Percentiles rank a stretch among this genome's conserved stretches.
These are phyloP conservation scores for Blumeria hordei DNA, from an alignment of 2,329 filamentous ascomycete species.

Conservation along the genomic window DNA sequence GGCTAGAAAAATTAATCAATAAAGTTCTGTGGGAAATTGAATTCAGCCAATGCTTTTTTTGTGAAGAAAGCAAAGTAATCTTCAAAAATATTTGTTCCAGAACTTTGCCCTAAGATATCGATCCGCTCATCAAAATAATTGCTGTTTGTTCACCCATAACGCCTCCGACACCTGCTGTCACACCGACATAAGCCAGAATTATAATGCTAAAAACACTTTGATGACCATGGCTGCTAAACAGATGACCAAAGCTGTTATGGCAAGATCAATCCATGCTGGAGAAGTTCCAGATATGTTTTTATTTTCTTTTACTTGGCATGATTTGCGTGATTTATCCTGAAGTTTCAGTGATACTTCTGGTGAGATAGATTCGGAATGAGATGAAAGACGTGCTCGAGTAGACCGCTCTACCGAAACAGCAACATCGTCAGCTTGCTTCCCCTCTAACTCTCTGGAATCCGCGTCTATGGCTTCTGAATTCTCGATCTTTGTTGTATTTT, in stretches of 20 bases:
- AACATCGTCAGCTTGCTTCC: neutral
- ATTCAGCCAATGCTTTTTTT: too few relatives aligned
- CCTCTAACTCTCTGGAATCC: neutral
- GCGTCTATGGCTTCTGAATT: slow-evolving; percentile 15
- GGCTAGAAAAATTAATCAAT: too few relatives aligned
- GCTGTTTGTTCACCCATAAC: too few relatives aligned
- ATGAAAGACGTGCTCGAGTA: slow-evolving; percentile 1
- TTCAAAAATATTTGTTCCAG: too few relatives aligned
- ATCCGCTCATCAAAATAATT: too few relatives aligned
- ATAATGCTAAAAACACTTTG: slow-evolving; percentile 20
- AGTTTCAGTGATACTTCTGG: neutral
- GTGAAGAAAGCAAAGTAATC: too few relatives aligned
- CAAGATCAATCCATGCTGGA: slow-evolving; percentile 55
- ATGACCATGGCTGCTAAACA: slow-evolving; percentile 46
- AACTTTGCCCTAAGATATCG: too few relatives aligned
- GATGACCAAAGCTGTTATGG: slow-evolving; percentile 49
- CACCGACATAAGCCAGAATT: too few relatives aligned
- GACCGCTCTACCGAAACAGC: neutral
- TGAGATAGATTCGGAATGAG: neutral
- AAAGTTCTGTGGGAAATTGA: too few relatives aligned
- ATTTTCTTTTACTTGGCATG: slow-evolving; percentile 5
- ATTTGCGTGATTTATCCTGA: too few relatives aligned
- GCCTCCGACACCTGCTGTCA: too few relatives aligned
- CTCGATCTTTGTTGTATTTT: slow-evolving; percentile 5
- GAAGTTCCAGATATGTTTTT: slow-evolving; percentile 10